Conservation (phyloP, 1,284 basidiomycete genomes). For the Fomitopsis pinicola region DNA sequence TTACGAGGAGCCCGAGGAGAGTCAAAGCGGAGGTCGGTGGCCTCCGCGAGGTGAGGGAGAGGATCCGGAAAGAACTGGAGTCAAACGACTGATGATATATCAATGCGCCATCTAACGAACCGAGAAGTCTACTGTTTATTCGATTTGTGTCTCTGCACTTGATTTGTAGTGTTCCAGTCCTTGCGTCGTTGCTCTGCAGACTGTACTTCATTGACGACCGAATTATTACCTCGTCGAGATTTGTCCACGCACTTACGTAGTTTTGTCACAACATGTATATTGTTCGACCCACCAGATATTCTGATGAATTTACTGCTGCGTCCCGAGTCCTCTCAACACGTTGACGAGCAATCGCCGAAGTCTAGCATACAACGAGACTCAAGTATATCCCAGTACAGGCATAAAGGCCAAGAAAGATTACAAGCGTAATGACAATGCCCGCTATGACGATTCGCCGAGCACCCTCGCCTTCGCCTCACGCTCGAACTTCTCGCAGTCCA, state of each 20-base stretch:
- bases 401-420: not conserved
- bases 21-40: conserved; percentile 68
- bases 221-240: not conserved
- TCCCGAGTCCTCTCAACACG: not conserved
- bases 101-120: conserved; percentile 1
- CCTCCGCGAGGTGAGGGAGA: conserved; percentile 71
- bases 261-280: not conserved
- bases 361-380: not conserved
- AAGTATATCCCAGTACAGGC: too few relatives aligned
- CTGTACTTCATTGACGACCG: not conserved
- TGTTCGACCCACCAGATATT: too few relatives aligned
- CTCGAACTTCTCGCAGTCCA: conserved; percentile 63
- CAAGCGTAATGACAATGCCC: not conserved
- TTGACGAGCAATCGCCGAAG: not conserved
- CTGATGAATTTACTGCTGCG: too few relatives aligned
- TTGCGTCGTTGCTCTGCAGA: not conserved
- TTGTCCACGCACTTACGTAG: not conserved
- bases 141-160: conserved; percentile 1
- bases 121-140: not conserved
- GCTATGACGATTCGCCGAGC: not conserved
- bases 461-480: conserved; percentile 37
- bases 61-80: conserved; percentile 72
- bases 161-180: not conserved
- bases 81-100: conserved; percentile 11
- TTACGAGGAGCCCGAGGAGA: conserved; percentile 63